A percentile compares a stretch with the other conserved stretches of the same genome.
phyloP scores from a whole-genome alignment of 202 grass and related monocot genomes.

The Carex arenaria region DNA sequence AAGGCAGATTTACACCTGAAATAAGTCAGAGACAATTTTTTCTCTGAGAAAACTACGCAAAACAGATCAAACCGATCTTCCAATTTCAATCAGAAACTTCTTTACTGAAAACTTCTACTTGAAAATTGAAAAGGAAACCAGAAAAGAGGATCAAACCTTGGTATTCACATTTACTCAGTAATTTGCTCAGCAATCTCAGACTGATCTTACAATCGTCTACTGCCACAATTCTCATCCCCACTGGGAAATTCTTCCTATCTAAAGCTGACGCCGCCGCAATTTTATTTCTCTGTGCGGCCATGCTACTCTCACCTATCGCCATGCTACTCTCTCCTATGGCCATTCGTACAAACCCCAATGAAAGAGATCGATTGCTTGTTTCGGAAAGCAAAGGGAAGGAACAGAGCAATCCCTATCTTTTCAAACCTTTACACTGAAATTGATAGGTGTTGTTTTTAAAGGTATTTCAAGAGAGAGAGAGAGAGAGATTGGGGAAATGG shows the following conservation, averaged over 20 bases:
- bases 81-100: not conserved
- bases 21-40: not conserved
- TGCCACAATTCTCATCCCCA: constrained; percentile 50
- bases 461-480: not conserved
- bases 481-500: not conserved
- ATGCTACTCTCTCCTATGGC: constrained; percentile 37
- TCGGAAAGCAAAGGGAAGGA: not conserved
- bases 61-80: not conserved
- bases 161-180: constrained; percentile 59
- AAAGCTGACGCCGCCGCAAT: not conserved
- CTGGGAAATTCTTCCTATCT: constrained; percentile 32
- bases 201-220: constrained; percentile 45
- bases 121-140: not conserved
- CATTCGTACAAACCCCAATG: not conserved
- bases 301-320: constrained; percentile 34
- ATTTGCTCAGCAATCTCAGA: constrained; percentile 39
- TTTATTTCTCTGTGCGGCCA: constrained; percentile 32
- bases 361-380: not conserved
- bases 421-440: constrained; percentile 11
- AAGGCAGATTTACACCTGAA: not conserved
- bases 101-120: not conserved
- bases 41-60: not conserved
- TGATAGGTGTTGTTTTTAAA: constrained; percentile 10
- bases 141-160: constrained; percentile 32
- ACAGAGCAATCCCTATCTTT: not conserved